phyloP scores from a whole-genome alignment of 2,329 filamentous ascomycete genomes.

The Bisporella sp. region DNA sequence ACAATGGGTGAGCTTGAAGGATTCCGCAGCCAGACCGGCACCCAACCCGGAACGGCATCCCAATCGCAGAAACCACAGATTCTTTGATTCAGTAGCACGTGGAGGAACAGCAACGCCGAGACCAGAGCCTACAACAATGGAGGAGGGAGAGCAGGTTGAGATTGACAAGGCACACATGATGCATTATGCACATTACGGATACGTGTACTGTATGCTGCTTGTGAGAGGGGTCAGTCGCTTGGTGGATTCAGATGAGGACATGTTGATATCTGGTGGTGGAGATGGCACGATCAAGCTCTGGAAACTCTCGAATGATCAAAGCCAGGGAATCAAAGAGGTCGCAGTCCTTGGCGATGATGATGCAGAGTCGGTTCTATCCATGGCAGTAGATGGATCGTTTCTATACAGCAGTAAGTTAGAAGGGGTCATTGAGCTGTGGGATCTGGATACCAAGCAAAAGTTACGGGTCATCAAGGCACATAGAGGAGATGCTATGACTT shows the following conservation, averaged over 20 bases:
- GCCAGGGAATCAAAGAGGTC: conserved; percentile 61
- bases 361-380: conserved; percentile 61
- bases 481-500: conserved; percentile 74
- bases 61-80: conserved; percentile 71
- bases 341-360: conserved; percentile 57
- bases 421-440: conserved; percentile 92
- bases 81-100: conserved; percentile 90
- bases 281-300: conserved; percentile 96
- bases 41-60: conserved; percentile 64
- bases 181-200: conserved; percentile 91
- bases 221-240: conserved; percentile 61
- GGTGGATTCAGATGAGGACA: conserved; percentile 66
- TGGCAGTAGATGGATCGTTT: conserved; percentile 84
- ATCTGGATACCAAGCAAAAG: conserved; percentile 87
- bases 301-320: conserved; percentile 52
- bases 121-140: conserved; percentile 38
- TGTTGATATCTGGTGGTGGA: conserved; percentile 84
- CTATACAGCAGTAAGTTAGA: conserved; percentile 84
- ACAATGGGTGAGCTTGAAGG: conserved; percentile 78
- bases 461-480: conserved; percentile 80
- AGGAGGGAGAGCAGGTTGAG: conserved; percentile 63
- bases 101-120: conserved; percentile 72
- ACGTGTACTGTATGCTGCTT: conserved; percentile 93
- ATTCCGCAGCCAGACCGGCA: conserved; percentile 50
- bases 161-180: conserved; percentile 74